A percentile compares a stretch with the other conserved stretches of the same genome.
Evolutionary conservation across 306 rosid species (phyloP).

Genomic region (Vicia sativa): DNA sequence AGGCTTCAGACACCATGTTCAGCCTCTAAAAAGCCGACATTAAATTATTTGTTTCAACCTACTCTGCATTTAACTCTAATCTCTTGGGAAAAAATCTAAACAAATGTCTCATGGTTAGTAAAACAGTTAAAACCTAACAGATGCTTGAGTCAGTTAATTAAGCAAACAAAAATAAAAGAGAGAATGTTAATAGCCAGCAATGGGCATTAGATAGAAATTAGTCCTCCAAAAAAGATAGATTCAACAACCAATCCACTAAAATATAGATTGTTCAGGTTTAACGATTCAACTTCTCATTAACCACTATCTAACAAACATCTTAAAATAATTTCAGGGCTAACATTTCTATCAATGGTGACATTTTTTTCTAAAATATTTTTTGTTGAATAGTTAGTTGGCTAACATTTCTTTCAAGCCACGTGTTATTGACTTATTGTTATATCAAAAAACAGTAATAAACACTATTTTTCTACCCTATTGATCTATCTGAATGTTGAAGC

Average conservation of each 20-base stretch:
- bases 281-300: not conserved
- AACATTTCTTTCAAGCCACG: no score
- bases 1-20: conserved; percentile 11
- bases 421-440: no score
- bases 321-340: not conserved
- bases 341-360: conserved; percentile 20
- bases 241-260: conserved; percentile 16
- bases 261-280: conserved; percentile 10
- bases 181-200: not conserved
- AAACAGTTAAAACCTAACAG: conserved; percentile 3
- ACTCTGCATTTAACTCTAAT: conserved; percentile 16
- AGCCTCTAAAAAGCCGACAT: not conserved
- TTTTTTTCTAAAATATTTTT: conserved; percentile 6
- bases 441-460: no score
- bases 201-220: conserved; percentile 15
- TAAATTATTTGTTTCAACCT: not conserved
- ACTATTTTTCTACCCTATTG: no score
- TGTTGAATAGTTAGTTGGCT: conserved; percentile 17
- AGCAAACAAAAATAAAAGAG: conserved; percentile 3
- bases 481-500: no score
- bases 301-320: conserved; percentile 12
- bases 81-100: not conserved
- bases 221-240: not conserved
- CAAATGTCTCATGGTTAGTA: no score
- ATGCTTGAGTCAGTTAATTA: conserved; percentile 14